Conservation (phyloP, 1,284 basidiomycete species). For the Rhodotorula sp. region DNA sequence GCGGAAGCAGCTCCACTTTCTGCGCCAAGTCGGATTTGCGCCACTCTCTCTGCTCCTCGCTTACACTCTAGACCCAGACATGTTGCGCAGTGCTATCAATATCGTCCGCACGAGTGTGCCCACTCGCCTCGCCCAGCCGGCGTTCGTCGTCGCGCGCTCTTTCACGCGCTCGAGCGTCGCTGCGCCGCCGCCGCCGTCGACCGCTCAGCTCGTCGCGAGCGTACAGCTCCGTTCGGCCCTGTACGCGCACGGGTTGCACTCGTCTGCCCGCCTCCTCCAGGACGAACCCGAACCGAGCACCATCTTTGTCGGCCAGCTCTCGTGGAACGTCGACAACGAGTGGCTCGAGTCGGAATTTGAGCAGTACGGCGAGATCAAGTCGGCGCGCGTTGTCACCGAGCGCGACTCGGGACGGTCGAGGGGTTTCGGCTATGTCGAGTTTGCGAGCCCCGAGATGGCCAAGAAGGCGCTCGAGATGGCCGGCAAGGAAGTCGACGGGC, state of each 20-base stretch:
- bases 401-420: slow-evolving; percentile 81
- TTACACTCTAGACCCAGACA: too few species aligned
- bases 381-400: slow-evolving; percentile 87
- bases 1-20: too few species aligned
- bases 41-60: too few species aligned
- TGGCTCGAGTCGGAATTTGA: slow-evolving; percentile 90
- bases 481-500: slow-evolving; percentile 85
- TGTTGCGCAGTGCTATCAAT: too few species aligned
- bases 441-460: slow-evolving; percentile 62
- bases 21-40: too few species aligned
- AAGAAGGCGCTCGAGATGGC: slow-evolving; percentile 76
- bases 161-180: too few species aligned
- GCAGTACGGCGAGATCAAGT: slow-evolving; percentile 80
- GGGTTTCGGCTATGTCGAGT: slow-evolving; percentile 95
- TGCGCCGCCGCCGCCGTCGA: too few species aligned
- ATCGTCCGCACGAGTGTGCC: too few species aligned
- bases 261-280: slow-evolving; percentile 7
- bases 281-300: slow-evolving; percentile 60
- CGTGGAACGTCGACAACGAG: slow-evolving; percentile 97
- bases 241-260: not conserved
- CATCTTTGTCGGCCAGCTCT: slow-evolving; percentile 89
- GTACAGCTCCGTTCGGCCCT: not conserved
- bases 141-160: too few species aligned
- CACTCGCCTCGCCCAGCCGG: too few species aligned
- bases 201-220: not conserved